Base-by-base conservation (phyloP, 441 rosid genomes). In the Theobroma grandiflorum region DNA sequence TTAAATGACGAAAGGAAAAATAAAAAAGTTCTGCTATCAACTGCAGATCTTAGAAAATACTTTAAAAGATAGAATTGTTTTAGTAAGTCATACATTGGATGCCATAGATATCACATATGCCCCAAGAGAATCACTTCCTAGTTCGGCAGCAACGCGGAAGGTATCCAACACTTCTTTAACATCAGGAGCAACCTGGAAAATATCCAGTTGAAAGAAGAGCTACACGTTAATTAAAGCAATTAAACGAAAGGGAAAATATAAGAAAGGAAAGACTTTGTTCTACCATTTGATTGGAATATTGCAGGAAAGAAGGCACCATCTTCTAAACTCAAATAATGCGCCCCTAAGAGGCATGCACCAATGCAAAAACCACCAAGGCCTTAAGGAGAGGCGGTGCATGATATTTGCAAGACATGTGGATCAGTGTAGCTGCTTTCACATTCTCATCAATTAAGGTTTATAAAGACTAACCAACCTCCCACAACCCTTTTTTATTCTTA, bases 21-120 rank as follows among this genome's bases (percentile, higher is more conserved):
- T 26, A 26, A 4, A 31, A 31, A 18, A 37, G 16, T 38, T 74
- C 22, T 38, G 35, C 33, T 47, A 58, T 75, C 35, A 68, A 75
- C 66, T 47, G 65, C 78, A 59, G 40, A 42, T 74, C 16, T 26
- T 40, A 61, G 38, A 72, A 80, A 79, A 31, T 33, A 62, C 71
- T 70, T 45, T 40, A 26, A 20, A 55, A 53, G 70, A 73, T 63
- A n/a, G 18, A 43, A 72, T 40, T 81, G 64, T 47, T 72, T 61
- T 82, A 78, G 79, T 40, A 71, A 70, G 42, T 74, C 86, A 78
- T 92, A 95, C 99, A 86, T 94, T 92, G 80, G 97, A 96, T 80
- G 99, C 99, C 99, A 96, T 94, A 45, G 99, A 96, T 80, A 93
- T 96, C 83, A 96, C 95, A 85, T 96, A 96, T 80, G 99, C 99